phyloP scores from a whole-genome alignment of 495 filamentous ascomycete genomes.

The Aspergillus affinis region DNA sequence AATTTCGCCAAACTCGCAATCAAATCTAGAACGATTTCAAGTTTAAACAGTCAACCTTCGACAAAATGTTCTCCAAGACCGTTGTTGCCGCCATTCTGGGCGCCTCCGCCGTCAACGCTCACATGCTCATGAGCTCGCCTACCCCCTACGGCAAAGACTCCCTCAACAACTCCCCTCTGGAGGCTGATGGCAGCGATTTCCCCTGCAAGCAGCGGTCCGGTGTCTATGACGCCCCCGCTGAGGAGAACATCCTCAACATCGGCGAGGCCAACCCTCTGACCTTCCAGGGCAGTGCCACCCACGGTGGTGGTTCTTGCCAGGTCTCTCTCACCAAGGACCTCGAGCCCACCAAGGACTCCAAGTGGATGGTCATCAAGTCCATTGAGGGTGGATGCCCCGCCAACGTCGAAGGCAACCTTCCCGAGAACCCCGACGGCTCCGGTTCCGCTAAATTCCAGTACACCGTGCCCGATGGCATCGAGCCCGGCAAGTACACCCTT shows the following conservation, averaged over 20 bases:
- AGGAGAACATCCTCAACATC: constrained; percentile 32
- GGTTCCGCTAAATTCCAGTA: constrained; percentile 40
- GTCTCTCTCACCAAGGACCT: constrained; percentile 76
- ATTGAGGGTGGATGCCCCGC: constrained; percentile 77
- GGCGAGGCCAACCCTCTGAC: constrained; percentile 29
- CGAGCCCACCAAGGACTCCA: constrained; percentile 47
- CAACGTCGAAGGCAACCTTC: constrained; percentile 44
- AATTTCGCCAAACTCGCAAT: constrained; percentile 14
- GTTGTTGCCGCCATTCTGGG: constrained; percentile 47
- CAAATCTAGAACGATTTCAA: constrained; percentile 28
- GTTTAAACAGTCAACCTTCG: constrained; percentile 13
- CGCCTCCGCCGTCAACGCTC: constrained; percentile 51
- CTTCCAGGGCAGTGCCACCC: constrained; percentile 57
- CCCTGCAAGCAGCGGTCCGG: constrained; percentile 66
- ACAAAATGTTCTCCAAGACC: constrained; percentile 43
- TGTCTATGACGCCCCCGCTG: constrained; percentile 22
- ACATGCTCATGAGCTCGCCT: constrained; percentile 72
- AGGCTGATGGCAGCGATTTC: constrained; percentile 61
- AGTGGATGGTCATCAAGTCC: constrained; percentile 80
- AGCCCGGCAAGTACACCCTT: constrained; percentile 60
- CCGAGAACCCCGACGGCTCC: constrained; percentile 15
- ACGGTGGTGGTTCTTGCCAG: constrained; percentile 91
- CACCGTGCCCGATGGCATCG: constrained; percentile 44
- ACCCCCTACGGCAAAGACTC: constrained; percentile 57
- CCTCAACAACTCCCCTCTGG: constrained; percentile 63